A percentile compares a stretch with the other conserved stretches of the same genome.
These are phyloP conservation scores for Pulveroboletus sp. DNA, from an alignment of 768 basidiomycete species.

Conservation along the genomic window DNA sequence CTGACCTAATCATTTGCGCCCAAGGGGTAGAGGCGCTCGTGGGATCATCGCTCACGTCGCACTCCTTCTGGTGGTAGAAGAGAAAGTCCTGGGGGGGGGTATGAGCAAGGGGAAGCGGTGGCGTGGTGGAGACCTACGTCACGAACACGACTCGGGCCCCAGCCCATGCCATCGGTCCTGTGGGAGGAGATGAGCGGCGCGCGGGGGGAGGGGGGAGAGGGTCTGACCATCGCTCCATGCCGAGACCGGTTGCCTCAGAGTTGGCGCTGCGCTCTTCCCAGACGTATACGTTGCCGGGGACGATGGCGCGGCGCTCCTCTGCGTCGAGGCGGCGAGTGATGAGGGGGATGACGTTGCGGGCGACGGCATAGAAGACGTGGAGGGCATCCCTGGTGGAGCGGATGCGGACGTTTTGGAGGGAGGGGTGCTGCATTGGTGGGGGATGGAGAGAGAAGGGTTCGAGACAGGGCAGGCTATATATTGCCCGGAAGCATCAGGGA, in stretches of 20 bases:
- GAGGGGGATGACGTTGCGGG: slow-evolving; percentile 60
- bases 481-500: slow-evolving; percentile 21
- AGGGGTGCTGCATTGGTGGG: slow-evolving; percentile 64
- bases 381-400: slow-evolving; percentile 77
- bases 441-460: slow-evolving; percentile 25
- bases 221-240: slow-evolving; percentile 77
- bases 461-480: slow-evolving; percentile 34
- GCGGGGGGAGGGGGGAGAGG: neutral
- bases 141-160: slow-evolving; percentile 78
- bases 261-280: slow-evolving; percentile 87
- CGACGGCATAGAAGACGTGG: slow-evolving; percentile 76
- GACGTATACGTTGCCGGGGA: slow-evolving; percentile 77
- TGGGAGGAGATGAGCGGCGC: neutral
- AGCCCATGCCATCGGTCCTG: slow-evolving; percentile 69
- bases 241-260: slow-evolving; percentile 74
- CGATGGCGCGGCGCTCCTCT: slow-evolving; percentile 70
- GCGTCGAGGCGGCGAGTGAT: slow-evolving; percentile 80
- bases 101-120: slow-evolving; percentile 1
- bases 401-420: slow-evolving; percentile 70
- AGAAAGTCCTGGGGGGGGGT: slow-evolving; percentile 43
- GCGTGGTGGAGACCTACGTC: slow-evolving; percentile 22
- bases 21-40: slow-evolving; percentile 57
- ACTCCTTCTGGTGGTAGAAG: slow-evolving; percentile 51
- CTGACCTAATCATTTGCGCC: slow-evolving; percentile 70
- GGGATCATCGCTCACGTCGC: slow-evolving; percentile 37